Percentiles rank a stretch among this genome's conserved stretches.
phyloP scores from a whole-genome alignment of 495 filamentous ascomycete genomes.

The Trichoderma erinaceum region DNA sequence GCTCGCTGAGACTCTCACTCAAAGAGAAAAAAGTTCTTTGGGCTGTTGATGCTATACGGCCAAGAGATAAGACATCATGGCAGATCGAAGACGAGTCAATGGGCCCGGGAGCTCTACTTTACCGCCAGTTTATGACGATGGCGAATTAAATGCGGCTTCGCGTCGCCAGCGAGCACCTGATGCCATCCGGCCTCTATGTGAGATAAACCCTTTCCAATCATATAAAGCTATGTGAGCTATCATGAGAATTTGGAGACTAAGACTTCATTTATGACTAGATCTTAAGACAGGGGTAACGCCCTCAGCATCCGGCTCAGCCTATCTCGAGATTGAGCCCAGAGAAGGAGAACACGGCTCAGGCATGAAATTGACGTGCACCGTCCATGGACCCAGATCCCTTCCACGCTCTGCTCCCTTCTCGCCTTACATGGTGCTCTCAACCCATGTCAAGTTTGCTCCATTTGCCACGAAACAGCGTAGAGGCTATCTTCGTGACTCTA shows the following conservation, averaged over 20 bases:
- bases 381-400: constrained; percentile 88
- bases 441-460: constrained; percentile 91
- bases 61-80: constrained; percentile 43
- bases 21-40: constrained; percentile 14
- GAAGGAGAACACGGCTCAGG: constrained; percentile 48
- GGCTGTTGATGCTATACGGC: constrained; percentile 2
- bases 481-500: constrained; percentile 79
- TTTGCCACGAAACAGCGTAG: constrained; percentile 78
- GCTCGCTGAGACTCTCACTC: neutral
- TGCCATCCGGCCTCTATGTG: constrained; percentile 78
- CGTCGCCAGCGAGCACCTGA: constrained; percentile 44
- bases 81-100: constrained; percentile 87
- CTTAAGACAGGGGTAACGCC: constrained; percentile 88
- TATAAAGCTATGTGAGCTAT: neutral
- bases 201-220: constrained; percentile 26
- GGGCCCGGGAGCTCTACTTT: constrained; percentile 72
- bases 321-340: constrained; percentile 72
- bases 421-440: constrained; percentile 81
- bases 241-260: constrained; percentile 7
- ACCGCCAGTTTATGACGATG: constrained; percentile 59
- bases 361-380: constrained; percentile 83
- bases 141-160: constrained; percentile 30
- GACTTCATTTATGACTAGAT: constrained; percentile 44
- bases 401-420: constrained; percentile 84
- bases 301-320: constrained; percentile 89